Evolutionary conservation across 2,329 filamentous ascomycete species (phyloP).

Genomic region (Tolypocladium capitatum): DNA sequence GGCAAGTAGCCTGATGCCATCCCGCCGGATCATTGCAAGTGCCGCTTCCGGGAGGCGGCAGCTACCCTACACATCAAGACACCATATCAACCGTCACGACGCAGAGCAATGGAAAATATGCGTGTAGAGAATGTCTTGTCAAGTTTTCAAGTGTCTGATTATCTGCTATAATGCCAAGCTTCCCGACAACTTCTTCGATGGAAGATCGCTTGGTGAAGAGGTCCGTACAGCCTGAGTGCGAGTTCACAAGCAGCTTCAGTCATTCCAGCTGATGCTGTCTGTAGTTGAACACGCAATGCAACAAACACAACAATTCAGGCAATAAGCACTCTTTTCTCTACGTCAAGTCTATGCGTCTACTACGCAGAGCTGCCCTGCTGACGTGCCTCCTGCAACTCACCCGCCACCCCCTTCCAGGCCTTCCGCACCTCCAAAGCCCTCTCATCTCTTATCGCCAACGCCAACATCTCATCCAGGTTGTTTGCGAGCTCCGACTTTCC

Average conservation of each 20-base stretch:
- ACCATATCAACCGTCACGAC: not conserved
- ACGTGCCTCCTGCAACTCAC: constrained; percentile 12
- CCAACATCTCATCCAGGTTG: constrained; percentile 19
- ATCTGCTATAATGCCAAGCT: too few species aligned
- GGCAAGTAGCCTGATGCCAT: not conserved
- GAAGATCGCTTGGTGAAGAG: too few species aligned
- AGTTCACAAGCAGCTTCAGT: too few species aligned
- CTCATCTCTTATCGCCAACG: constrained; percentile 24
- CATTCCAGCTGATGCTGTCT: too few species aligned
- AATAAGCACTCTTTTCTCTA: too few species aligned
- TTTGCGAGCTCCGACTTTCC: constrained; percentile 14
- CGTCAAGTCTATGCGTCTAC: not conserved
- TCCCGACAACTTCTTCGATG: too few species aligned
- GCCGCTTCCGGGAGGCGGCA: not conserved
- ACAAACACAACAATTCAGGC: too few species aligned
- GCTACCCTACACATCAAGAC: not conserved
- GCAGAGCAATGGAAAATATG: not conserved
- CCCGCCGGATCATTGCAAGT: constrained; percentile 1
- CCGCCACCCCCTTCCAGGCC: constrained; percentile 23
- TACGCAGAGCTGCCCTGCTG: not conserved
- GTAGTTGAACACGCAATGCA: too few species aligned
- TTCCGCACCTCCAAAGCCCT: constrained; percentile 32
- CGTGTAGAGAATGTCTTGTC: too few species aligned
- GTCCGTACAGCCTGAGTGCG: too few species aligned
- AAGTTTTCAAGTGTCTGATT: too few species aligned